phyloP scores from a whole-genome alignment of 1,284 basidiomycete species.

The Apiotrichum sp. region DNA sequence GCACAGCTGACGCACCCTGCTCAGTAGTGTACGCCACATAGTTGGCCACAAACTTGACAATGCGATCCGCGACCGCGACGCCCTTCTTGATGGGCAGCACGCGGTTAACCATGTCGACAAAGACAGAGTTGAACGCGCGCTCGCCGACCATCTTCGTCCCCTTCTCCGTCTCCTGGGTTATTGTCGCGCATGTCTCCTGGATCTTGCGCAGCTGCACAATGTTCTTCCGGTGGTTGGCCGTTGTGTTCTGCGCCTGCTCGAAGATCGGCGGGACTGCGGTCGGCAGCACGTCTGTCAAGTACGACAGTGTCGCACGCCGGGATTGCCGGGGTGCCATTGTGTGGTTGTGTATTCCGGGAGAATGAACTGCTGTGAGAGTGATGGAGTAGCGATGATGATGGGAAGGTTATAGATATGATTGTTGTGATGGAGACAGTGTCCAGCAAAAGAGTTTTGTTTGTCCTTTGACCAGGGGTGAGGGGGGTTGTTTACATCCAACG shows the following conservation, averaged over 20 bases:
- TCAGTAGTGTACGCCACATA: constrained; percentile 75
- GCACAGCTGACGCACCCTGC: constrained; percentile 56
- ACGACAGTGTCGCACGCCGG: constrained; percentile 23
- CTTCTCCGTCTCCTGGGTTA: constrained; percentile 54
- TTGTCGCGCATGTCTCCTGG: constrained; percentile 59
- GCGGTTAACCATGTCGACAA: constrained; percentile 65
- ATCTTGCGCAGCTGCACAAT: constrained; percentile 77
- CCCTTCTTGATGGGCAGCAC: constrained; percentile 81
- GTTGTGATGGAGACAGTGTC: too few relatives aligned
- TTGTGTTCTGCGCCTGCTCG: constrained; percentile 73
- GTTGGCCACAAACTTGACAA: constrained; percentile 76
- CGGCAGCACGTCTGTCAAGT: constrained; percentile 38
- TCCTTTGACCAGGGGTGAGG: background rate
- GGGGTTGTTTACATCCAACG: too few relatives aligned
- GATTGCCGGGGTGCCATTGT: constrained; percentile 19
- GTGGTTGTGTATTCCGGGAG: background rate
- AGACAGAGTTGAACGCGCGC: constrained; percentile 66
- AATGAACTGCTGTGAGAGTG: background rate
- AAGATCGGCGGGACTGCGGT: constrained; percentile 57
- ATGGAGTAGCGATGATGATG: background rate
- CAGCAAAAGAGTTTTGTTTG: constrained; percentile 5
- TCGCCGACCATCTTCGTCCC: constrained; percentile 69
- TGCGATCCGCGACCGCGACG: constrained; percentile 66
- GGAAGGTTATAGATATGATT: too few relatives aligned
- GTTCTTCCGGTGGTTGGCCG: constrained; percentile 89